Base-by-base conservation (phyloP, 495 filamentous ascomycete genomes). In the Chlorociboria aeruginascens region DNA sequence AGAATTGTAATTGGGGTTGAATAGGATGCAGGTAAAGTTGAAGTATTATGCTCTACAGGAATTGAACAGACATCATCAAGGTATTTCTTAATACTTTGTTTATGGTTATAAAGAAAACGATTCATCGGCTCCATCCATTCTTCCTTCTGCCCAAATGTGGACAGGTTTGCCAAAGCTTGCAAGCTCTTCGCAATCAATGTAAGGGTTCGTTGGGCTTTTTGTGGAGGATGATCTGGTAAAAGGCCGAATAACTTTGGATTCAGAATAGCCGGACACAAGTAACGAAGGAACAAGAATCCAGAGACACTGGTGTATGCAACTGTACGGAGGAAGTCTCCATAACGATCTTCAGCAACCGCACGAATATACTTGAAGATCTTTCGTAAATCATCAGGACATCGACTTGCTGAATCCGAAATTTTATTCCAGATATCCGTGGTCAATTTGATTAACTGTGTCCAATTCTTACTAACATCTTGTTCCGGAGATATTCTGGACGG, bases 41-140 rank as follows among this genome's bases (percentile, higher is more conserved):
- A 67, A 20, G 77, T 71, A 29, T 72, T 73, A 32, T 76, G 72
- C 46, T 90, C 79, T 7, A 77, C 74, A 1, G 89, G 79, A 42
- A 99, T 85, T 29, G 77, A 74, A 63, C 89, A 96, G 38, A 95
- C 80, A 20, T 72, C 69, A 58, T 97, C 89, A 50, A 97, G 79
- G 56, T 90, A 96, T 25, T 80, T 72, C 61, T 88, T 93, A 66
- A 97, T 86, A 17, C 83, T 78, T 46, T 81, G 77, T 8, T 79
- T 66, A 48, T 83, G 71, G n/a, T 69, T 63, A 8, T 58, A 55
- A 46, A 87, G 68, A 54, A 87, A 86, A 9, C 72, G 74, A 59
- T 96, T 99, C 93, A 97, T 97, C 4, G 86, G 87, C 64, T 94
- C 93, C 92, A 99, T 99, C 89, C 90, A 99, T 3, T 82, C 77